A percentile compares a stretch with the other conserved stretches of the same genome.
phyloP scores from a whole-genome alignment of 2,329 filamentous ascomycete genomes.

The Cladorrhinum sp. region DNA sequence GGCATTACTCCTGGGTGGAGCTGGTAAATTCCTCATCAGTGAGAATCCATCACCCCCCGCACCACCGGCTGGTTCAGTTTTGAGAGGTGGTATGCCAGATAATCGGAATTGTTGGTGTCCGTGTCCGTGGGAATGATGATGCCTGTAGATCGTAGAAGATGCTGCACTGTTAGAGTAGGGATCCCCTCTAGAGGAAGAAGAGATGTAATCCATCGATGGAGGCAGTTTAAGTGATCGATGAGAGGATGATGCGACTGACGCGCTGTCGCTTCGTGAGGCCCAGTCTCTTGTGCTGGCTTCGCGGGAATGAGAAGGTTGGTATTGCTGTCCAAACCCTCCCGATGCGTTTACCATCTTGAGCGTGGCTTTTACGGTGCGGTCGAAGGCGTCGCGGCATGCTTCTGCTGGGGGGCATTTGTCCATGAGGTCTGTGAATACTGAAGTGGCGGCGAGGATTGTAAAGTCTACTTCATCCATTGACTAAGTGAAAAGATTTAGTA shows the following conservation, averaged over 20 bases:
- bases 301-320: constrained; percentile 12
- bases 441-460: constrained; percentile 88
- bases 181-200: constrained; percentile 28
- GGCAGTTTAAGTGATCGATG: constrained; percentile 24
- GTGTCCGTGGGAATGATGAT: background rate
- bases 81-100: constrained; percentile 24
- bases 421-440: constrained; percentile 85
- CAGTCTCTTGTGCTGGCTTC: constrained; percentile 30
- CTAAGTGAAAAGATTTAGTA: constrained; percentile 39
- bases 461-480: constrained; percentile 97
- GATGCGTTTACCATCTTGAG: constrained; percentile 91
- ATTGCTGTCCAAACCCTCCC: constrained; percentile 67
- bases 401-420: constrained; percentile 94
- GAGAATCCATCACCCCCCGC: constrained; percentile 32
- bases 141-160: constrained; percentile 25
- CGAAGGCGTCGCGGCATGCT: constrained; percentile 90
- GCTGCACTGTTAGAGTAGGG: constrained; percentile 39
- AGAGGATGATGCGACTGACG: constrained; percentile 14
- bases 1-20: constrained; percentile 37
- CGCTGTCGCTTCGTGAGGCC: constrained; percentile 30
- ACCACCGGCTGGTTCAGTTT: constrained; percentile 34
- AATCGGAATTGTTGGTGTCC: background rate
- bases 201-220: constrained; percentile 21
- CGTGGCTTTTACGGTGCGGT: constrained; percentile 91
- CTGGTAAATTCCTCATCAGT: constrained; percentile 41